Base-by-base conservation (phyloP, 2,329 filamentous ascomycete genomes). In the Venturia carpophila region DNA sequence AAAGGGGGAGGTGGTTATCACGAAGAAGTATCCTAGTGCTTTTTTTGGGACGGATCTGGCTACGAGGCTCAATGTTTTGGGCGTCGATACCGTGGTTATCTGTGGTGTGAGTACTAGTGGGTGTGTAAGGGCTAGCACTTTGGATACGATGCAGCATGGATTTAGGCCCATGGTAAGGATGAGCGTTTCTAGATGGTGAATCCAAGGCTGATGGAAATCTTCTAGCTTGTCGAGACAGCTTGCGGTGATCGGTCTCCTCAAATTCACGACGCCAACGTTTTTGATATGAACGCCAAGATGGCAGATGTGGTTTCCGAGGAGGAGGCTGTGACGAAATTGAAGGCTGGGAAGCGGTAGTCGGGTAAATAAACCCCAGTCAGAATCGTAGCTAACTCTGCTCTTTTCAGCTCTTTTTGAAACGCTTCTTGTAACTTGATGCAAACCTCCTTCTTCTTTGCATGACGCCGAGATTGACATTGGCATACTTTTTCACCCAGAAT, bases 91-190 rank as follows among this genome's bases (percentile, higher is more conserved):
- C 7, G 69, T 79, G 27, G 77, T 81, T 7, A 71, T 81, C 19
- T 79, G 78, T 67, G 79, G 79, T 21, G 79, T 81, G 52, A 79
- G 78, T 70, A 81, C 78, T 17, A 77, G 75, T 66, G 79, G 79
- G 0, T 80, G 79, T 68, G 78, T 80, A 63, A 72, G 79, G 61
- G 78, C 78, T 0, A 77, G 73, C 17, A 76, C 77, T 1, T 68
- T 80, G 62, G 79, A 81, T 66, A 74, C 77, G 3, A 77, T 80
- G 75, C 76, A 77, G 65, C 65, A 74, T 65, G 78, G 78, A 0
- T 79, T 76, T 60, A 72, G 78, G 55, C 77, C 77, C 17, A 80
- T 80, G 77, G 77, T 78, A 65, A 67, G 75, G 69, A 63, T 45
- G 58, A 69, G 11, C 21, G 15, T 41, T 15, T 41, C 39, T 9